Evolutionary conservation across 1,284 basidiomycete species (phyloP).

Genomic region (Pseudozyma sp.): DNA sequence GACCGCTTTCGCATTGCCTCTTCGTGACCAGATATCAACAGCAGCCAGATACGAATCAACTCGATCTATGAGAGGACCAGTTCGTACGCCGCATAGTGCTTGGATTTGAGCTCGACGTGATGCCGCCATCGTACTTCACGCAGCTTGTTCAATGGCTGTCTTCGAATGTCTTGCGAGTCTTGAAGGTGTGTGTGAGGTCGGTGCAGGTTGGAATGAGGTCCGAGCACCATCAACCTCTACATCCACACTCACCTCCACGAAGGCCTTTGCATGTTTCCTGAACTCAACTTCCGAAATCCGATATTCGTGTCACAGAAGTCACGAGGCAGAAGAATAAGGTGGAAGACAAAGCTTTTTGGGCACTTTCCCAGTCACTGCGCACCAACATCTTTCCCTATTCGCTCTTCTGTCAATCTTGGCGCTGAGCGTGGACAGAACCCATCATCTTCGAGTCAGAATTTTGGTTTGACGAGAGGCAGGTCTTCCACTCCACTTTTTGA

Average conservation of each 20-base stretch:
- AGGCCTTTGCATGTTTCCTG: constrained; percentile 7
- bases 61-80: constrained; percentile 44
- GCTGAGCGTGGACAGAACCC: background rate
- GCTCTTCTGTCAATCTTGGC: background rate
- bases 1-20: constrained; percentile 49
- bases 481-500: constrained; percentile 10
- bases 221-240: constrained; percentile 9
- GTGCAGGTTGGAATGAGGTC: constrained; percentile 4
- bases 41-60: constrained; percentile 52
- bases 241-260: background rate
- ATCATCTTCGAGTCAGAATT: constrained; percentile 34
- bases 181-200: background rate
- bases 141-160: background rate
- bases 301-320: constrained; percentile 1
- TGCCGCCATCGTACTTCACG: constrained; percentile 23
- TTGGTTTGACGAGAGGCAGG: background rate
- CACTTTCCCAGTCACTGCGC: background rate
- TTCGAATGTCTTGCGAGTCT: background rate
- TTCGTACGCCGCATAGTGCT: constrained; percentile 38
- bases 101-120: constrained; percentile 49
- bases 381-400: background rate
- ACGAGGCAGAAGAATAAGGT: constrained; percentile 16
- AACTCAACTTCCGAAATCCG: constrained; percentile 29
- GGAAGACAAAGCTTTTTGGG: constrained; percentile 10
- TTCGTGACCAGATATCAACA: constrained; percentile 47